Conservation (phyloP, 2,329 filamentous ascomycete species). For the Fusarium albidum region DNA sequence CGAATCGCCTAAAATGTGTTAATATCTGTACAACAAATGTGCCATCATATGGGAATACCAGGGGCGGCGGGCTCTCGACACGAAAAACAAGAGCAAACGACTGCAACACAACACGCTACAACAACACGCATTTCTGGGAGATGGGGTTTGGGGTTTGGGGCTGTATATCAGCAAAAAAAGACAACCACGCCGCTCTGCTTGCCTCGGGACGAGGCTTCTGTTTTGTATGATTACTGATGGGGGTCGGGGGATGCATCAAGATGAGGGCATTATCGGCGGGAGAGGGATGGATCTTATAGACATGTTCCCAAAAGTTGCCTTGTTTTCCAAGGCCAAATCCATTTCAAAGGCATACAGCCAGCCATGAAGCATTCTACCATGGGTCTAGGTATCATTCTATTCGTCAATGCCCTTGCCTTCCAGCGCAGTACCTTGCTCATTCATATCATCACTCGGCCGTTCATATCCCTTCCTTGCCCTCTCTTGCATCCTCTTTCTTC, state of each 20-base stretch:
- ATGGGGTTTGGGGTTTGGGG: conserved; percentile 36
- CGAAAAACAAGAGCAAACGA: conserved; percentile 26
- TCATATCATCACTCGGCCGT: neutral
- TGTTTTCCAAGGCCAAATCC: conserved; percentile 21
- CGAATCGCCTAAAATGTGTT: conserved; percentile 40
- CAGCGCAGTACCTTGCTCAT: neutral
- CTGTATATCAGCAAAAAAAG: conserved; percentile 35
- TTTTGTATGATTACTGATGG: conserved; percentile 42
- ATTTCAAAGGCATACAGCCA: conserved; percentile 14
- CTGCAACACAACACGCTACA: conserved; percentile 10
- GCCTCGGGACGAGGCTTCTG: conserved; percentile 38
- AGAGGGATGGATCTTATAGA: conserved; percentile 30
- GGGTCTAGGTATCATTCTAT: neutral
- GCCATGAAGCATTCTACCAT: conserved; percentile 6
- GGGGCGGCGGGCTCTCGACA: conserved; percentile 35
- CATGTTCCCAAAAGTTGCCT: conserved; percentile 27
- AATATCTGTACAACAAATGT: conserved; percentile 47
- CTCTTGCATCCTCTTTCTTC: neutral
- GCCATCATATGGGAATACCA: conserved; percentile 39
- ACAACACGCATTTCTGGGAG: conserved; percentile 29
- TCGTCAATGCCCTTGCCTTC: neutral
- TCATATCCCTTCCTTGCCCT: no score
- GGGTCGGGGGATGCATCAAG: conserved; percentile 32
- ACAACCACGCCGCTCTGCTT: conserved; percentile 47
- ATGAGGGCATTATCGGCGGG: conserved; percentile 19